Conservation (phyloP, 352 stramenopile genomes). For the Aphanomyces euteiches region DNA sequence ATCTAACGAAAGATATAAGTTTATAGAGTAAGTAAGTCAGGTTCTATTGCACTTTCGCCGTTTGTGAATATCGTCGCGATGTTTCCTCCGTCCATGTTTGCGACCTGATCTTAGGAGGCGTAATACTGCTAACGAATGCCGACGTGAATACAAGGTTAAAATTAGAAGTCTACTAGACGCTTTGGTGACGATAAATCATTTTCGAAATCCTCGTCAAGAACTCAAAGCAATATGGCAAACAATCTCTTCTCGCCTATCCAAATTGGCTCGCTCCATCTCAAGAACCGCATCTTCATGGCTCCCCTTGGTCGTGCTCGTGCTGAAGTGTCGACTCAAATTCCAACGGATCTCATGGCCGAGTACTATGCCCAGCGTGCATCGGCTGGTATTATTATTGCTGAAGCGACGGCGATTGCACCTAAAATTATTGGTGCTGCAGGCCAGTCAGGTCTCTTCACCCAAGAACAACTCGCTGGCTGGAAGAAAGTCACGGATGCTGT, state of each 20-base stretch:
- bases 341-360: not conserved
- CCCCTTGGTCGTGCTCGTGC: constrained; percentile 37
- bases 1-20: too few relatives aligned
- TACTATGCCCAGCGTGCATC: constrained; percentile 31
- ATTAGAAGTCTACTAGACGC: too few relatives aligned
- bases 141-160: too few relatives aligned
- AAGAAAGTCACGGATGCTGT: constrained; percentile 53
- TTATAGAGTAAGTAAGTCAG: too few relatives aligned
- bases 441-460: constrained; percentile 41
- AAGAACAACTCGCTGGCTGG: constrained; percentile 42
- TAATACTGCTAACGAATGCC: too few relatives aligned
- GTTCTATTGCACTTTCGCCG: too few relatives aligned
- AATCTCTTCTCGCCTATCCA: constrained; percentile 12
- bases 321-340: constrained; percentile 14
- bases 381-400: constrained; percentile 49
- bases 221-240: too few relatives aligned
- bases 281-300: constrained; percentile 44
- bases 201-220: too few relatives aligned
- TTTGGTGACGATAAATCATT: too few relatives aligned
- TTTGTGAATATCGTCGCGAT: too few relatives aligned
- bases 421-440: constrained; percentile 5
- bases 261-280: not conserved
- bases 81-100: too few relatives aligned
- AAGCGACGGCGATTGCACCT: constrained; percentile 46
- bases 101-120: too few relatives aligned